A percentile compares a stretch with the other conserved stretches of the same genome.
phyloP scores from a whole-genome alignment of 352 stramenopile species.

The Phytopythium delawarense region DNA sequence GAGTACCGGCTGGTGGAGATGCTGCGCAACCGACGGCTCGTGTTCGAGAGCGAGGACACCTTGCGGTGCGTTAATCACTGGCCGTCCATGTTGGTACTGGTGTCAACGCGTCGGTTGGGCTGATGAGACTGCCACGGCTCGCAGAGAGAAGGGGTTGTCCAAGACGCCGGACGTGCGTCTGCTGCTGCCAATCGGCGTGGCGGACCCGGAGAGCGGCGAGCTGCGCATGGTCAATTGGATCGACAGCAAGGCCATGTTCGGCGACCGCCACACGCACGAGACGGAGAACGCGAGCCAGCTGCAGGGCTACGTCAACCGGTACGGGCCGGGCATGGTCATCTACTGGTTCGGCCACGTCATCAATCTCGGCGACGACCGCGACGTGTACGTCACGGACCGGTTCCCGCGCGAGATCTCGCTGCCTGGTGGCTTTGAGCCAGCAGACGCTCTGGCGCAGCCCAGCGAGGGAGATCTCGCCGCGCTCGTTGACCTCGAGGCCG shows the following conservation, averaged over 20 bases:
- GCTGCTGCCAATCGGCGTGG: constrained; percentile 74
- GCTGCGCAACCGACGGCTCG: constrained; percentile 57
- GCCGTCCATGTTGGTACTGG: not conserved
- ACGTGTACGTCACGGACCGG: constrained; percentile 58
- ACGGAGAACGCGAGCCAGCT: constrained; percentile 69
- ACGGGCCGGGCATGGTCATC: constrained; percentile 83
- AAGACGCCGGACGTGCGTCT: constrained; percentile 87
- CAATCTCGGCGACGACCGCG: constrained; percentile 44
- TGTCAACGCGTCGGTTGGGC: not conserved
- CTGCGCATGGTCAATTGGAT: constrained; percentile 86
- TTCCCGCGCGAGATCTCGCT: constrained; percentile 54
- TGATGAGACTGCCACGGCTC: not conserved
- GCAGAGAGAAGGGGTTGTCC: constrained; percentile 61
- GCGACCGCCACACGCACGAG: constrained; percentile 72
- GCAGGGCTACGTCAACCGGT: constrained; percentile 81
- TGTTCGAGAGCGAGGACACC: constrained; percentile 83
- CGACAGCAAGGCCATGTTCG: constrained; percentile 90
- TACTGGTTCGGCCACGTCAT: constrained; percentile 83
- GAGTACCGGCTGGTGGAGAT: constrained; percentile 81
- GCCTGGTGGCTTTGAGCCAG: constrained; percentile 44
- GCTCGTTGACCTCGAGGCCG: constrained; percentile 14
- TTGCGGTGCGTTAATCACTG: constrained; percentile 26
- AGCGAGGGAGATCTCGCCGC: constrained; percentile 15
- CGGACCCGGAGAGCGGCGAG: constrained; percentile 20
- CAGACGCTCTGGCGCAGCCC: constrained; percentile 14